phyloP scores from a whole-genome alignment of 2,329 filamentous ascomycete genomes.

The Eutypella sp. region DNA sequence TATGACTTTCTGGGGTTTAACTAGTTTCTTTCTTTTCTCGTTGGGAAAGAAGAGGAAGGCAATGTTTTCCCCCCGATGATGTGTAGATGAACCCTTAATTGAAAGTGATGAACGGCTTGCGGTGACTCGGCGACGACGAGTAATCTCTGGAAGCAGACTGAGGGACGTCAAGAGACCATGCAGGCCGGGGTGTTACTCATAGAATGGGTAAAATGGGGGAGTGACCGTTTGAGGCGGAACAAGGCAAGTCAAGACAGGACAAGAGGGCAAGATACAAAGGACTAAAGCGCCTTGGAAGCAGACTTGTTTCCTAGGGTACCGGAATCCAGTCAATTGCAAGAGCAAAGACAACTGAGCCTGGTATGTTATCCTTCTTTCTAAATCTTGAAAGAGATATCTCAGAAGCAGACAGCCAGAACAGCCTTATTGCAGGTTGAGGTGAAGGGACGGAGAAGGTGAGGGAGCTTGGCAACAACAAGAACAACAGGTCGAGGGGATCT shows the following conservation, averaged over 20 bases:
- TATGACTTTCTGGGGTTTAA: no score
- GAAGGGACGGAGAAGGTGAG: not conserved
- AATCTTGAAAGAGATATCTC: conserved; percentile 12
- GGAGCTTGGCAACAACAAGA: conserved; percentile 11
- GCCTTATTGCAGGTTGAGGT: conserved; percentile 11
- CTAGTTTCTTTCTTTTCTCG: no score
- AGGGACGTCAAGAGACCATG: no score
- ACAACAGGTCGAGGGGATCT: no score
- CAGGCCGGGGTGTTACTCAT: no score
- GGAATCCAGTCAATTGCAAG: conserved; percentile 18
- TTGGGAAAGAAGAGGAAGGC: no score
- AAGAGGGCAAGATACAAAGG: conserved; percentile 9
- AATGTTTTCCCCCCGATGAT: no score
- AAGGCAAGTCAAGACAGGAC: not conserved
- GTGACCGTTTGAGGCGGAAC: not conserved
- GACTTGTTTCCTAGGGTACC: conserved; percentile 12
- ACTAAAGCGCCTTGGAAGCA: conserved; percentile 11
- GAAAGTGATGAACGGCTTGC: conserved; percentile 4
- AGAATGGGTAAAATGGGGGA: no score
- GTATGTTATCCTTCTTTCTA: conserved; percentile 5
- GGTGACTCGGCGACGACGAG: no score
- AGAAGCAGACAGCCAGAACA: conserved; percentile 10
- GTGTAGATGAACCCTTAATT: no score
- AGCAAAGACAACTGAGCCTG: conserved; percentile 13
- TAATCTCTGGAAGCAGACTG: no score